Percentiles rank a stretch among this genome's conserved stretches.
These are phyloP conservation scores for Penicillium sumatraense DNA, from an alignment of 2,329 filamentous ascomycete genomes.

Conservation along the genomic window DNA sequence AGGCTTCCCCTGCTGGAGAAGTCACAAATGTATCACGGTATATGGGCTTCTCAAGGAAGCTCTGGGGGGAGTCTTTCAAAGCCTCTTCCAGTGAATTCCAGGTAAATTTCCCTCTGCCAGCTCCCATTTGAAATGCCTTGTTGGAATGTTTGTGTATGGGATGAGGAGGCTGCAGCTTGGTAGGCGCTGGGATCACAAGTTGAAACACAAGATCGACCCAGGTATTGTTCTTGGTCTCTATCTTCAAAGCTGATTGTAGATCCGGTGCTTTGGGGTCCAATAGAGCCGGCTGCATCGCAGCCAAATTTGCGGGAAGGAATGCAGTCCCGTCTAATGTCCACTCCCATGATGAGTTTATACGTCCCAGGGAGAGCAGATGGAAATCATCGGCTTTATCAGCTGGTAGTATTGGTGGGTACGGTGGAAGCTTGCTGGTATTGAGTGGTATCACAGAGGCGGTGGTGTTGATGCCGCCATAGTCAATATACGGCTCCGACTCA, in stretches of 20 bases:
- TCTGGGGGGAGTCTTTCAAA: conserved; percentile 47
- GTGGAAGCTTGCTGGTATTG: conserved; percentile 11
- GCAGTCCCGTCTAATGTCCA: conserved; percentile 19
- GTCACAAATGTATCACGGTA: conserved; percentile 57
- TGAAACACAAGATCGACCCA: conserved; percentile 57
- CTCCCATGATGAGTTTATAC: conserved; percentile 16
- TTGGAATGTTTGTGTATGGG: conserved; percentile 69
- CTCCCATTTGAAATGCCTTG: conserved; percentile 62
- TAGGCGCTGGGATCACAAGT: conserved; percentile 47
- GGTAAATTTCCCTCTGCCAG: conserved; percentile 54
- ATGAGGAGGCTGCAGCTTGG: conserved; percentile 57
- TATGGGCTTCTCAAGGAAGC: conserved; percentile 60
- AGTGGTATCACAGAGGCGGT: conserved; percentile 15
- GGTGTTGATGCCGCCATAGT: conserved; percentile 22
- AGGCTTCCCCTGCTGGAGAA: conserved; percentile 39
- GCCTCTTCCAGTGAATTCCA: conserved; percentile 61
- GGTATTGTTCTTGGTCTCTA: conserved; percentile 51
- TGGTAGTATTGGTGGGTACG: conserved; percentile 15
- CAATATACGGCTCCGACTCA: conserved; percentile 22
- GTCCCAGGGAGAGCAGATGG: conserved; percentile 13
- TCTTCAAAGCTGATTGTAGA: conserved; percentile 42
- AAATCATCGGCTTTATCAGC: conserved; percentile 9
- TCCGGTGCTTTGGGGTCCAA: conserved; percentile 10
- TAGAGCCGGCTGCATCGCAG: conserved; percentile 11
- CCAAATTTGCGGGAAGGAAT: conserved; percentile 12